Evolutionary conservation across 2,329 filamentous ascomycete genomes (phyloP), one percentile per base, ranked within the genome.

Genomic region (Ambrosiella cleistominuta): DNA sequence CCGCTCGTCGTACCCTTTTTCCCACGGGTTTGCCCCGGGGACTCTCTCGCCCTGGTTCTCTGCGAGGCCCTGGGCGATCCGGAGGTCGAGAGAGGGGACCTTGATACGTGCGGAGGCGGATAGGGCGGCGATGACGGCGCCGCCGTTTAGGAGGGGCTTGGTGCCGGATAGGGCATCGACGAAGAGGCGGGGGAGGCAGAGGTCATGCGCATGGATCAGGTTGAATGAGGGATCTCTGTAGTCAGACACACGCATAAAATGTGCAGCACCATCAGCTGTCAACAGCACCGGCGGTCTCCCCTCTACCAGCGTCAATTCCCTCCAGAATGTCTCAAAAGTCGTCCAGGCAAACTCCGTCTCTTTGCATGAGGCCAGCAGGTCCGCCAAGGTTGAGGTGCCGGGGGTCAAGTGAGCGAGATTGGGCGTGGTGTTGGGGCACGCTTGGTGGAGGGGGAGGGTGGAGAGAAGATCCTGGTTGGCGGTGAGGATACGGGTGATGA

Each of bases 121-220:
- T 27, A 82, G 88, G 61, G 87, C 80, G 60, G 81, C 90, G 42
- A 96, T 71, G 58, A 95, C 70, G 61, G 86, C 79, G 60, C 88
- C 90, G 62, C 91, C 91, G 68, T 91, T 91, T 56, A 75, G 71
- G 52, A 84, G 73, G 17, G 64, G 63, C 38, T 69, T 71, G 66
- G 70, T 71, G 60, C 85, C 84, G 36, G 78, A 78, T 36, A 97
- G 76, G 59, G 85, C 78, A 56, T 85, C 81, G 61, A 85, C 70
- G 69, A 95, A 95, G 63, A 86, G 78, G 58, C 81, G 77, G 56
- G 95, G 75, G 19, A 96, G 75, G 27, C 79, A 75, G 37, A 98
- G 77, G 66, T 97, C 86, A 70, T 95, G 88, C 36, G 89, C 78
- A 73, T 98, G 93, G 62, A 98, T 85, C 12, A 75, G 75, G 62